Percentiles rank a stretch among this genome's conserved stretches.
Conservation (phyloP, 768 basidiomycete species). For the Trametes villosa region DNA sequence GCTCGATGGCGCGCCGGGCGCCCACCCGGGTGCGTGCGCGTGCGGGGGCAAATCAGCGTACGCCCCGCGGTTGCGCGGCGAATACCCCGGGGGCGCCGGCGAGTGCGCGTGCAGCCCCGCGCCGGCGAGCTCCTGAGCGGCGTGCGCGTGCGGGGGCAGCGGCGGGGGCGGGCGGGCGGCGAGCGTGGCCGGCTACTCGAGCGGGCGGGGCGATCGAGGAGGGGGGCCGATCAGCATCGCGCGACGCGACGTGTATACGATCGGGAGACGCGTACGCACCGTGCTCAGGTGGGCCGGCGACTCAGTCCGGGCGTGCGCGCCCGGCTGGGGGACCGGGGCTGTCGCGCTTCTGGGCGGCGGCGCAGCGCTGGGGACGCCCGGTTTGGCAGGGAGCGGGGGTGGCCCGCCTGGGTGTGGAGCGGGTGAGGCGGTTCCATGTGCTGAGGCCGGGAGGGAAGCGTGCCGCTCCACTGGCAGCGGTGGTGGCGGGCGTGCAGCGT, state of each 20-base stretch:
- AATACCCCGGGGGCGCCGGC: conserved; percentile 30
- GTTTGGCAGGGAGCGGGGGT: conserved; percentile 47
- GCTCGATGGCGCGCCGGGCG: conserved; percentile 16
- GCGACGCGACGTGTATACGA: conserved; percentile 5
- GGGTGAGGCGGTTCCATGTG: conserved; percentile 3
- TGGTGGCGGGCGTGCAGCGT: conserved; percentile 34
- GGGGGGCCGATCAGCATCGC: conserved; percentile 16
- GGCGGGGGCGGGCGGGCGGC: conserved; percentile 32
- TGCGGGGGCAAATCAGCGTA: conserved; percentile 4
- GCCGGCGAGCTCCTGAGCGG: conserved; percentile 17
- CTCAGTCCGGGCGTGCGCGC: conserved; percentile 1
- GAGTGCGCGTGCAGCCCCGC: conserved; percentile 18
- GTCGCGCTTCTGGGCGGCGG: conserved; percentile 20
- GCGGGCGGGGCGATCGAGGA: conserved; percentile 6
- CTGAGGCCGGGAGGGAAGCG: conserved; percentile 1
- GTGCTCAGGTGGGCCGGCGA: conserved; percentile 15
- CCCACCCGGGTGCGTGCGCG: conserved; percentile 10
- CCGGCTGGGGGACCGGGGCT: conserved; percentile 10
- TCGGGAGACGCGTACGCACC: conserved; percentile 21
- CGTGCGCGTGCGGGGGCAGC: conserved; percentile 25
- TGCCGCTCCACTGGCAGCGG: conserved; percentile 27
- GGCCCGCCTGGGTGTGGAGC: conserved; percentile 31
- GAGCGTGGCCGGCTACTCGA: conserved; percentile 20
- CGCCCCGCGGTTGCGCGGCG: conserved; percentile 14
- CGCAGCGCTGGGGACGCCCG: conserved; percentile 24